Conservation (phyloP, 2,329 filamentous ascomycete genomes). For the Chalaropsis ovoidea region DNA sequence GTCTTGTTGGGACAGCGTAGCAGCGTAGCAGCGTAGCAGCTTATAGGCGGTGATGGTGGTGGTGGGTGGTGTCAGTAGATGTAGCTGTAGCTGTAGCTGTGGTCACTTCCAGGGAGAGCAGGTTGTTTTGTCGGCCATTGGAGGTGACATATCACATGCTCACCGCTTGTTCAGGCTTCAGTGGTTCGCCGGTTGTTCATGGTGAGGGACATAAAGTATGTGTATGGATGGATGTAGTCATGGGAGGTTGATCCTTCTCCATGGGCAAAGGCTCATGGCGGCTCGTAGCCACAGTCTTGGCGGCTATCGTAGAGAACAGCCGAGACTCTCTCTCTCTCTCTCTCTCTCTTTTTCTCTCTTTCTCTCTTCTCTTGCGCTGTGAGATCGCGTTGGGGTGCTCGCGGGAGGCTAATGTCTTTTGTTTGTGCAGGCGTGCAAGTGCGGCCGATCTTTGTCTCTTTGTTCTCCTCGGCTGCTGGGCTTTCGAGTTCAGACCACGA, state of each 20-base stretch:
- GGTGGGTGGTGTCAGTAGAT: not conserved
- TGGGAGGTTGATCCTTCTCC: not conserved
- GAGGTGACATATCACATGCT: conserved; percentile 14
- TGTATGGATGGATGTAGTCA: not conserved
- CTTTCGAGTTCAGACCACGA: not conserved
- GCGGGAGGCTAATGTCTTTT: not conserved
- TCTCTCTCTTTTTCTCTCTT: too few relatives aligned
- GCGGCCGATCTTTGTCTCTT: not conserved
- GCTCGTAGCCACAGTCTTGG: not conserved
- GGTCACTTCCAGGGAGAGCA: not conserved
- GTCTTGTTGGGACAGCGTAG: not conserved
- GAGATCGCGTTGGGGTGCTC: not conserved
- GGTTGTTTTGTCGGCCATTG: not conserved
- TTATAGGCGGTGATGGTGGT: not conserved
- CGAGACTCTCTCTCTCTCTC: not conserved
- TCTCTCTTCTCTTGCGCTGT: not conserved
- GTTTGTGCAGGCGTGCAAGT: not conserved
- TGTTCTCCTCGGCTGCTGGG: not conserved
- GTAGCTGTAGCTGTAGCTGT: not conserved
- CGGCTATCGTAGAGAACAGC: not conserved
- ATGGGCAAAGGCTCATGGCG: not conserved
- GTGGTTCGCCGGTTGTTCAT: not conserved
- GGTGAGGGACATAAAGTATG: not conserved
- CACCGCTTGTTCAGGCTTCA: conserved; percentile 7
- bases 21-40: not conserved